phyloP scores from a whole-genome alignment of 2,329 filamentous ascomycete genomes.

The Pestalotiopsis sp. region DNA sequence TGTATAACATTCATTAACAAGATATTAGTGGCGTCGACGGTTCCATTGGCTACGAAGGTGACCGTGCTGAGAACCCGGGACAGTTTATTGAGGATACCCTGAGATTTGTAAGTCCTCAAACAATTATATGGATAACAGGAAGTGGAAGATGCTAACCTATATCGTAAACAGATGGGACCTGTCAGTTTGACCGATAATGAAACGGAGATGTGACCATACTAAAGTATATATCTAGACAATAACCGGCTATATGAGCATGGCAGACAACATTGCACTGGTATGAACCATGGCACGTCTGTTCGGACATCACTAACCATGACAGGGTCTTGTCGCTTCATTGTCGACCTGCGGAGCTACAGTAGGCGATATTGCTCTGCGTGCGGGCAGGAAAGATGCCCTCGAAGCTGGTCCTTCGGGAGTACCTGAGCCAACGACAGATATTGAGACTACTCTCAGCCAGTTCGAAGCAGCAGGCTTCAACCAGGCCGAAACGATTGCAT shows the following conservation, averaged over 20 bases:
- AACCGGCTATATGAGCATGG: constrained; percentile 4
- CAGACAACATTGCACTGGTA: constrained; percentile 9
- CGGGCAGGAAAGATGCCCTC: background rate
- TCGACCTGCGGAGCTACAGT: background rate
- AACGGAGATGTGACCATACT: background rate
- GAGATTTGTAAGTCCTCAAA: background rate
- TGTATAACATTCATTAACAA: background rate
- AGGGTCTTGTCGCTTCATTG: constrained; percentile 2
- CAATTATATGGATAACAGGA: background rate
- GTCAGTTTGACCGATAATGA: background rate
- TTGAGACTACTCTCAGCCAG: background rate
- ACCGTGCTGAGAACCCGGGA: constrained; percentile 4
- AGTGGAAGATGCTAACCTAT: background rate
- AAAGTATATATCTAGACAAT: background rate
- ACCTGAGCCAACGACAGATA: background rate
- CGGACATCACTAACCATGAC: background rate
- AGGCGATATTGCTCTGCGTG: background rate
- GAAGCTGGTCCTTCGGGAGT: background rate
- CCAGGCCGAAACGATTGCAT: background rate
- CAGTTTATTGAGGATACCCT: constrained; percentile 1
- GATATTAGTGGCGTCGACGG: background rate
- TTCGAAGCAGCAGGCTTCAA: constrained; percentile 3
- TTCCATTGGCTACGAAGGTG: background rate
- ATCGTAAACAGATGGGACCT: background rate
- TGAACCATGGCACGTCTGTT: background rate